Conservation (phyloP, 2,329 filamentous ascomycete genomes). For the Ophiosphaerella korrae region DNA sequence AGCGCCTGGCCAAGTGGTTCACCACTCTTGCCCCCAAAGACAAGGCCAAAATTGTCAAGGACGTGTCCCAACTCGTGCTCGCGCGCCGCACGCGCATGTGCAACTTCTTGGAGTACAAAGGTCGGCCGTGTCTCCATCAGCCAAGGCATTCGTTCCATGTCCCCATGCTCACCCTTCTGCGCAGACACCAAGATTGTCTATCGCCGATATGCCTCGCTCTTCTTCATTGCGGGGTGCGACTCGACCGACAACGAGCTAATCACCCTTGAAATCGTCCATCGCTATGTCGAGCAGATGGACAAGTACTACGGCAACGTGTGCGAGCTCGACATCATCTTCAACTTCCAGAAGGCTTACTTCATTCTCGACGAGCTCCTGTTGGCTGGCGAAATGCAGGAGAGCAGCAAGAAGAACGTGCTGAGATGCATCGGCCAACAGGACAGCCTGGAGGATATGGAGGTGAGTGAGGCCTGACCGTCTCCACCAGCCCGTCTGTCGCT, state of each 20-base stretch:
- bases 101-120: constrained; percentile 99
- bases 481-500: constrained; percentile 18
- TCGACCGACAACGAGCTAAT: constrained; percentile 99
- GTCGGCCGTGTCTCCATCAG: constrained; percentile 52
- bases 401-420: constrained; percentile 98
- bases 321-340: constrained; percentile 99
- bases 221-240: constrained; percentile 97
- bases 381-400: constrained; percentile 96
- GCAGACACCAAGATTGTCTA: constrained; percentile 98
- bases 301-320: constrained; percentile 99
- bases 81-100: constrained; percentile 97
- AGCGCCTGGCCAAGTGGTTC: constrained; percentile 99
- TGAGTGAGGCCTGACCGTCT: constrained; percentile 59
- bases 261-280: constrained; percentile 96
- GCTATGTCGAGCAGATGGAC: constrained; percentile 99
- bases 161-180: constrained; percentile 33
- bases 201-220: constrained; percentile 96
- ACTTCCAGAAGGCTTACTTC: constrained; percentile 99
- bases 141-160: constrained; percentile 16
- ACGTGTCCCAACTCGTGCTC: constrained; percentile 96
- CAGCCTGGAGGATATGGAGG: constrained; percentile 98
- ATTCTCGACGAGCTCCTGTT: constrained; percentile 95
- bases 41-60: constrained; percentile 99
- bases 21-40: constrained; percentile 96
- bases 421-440: constrained; percentile 97